Conservation (phyloP, 345 rosid genomes). For the Erysimum cheiranthoides region DNA sequence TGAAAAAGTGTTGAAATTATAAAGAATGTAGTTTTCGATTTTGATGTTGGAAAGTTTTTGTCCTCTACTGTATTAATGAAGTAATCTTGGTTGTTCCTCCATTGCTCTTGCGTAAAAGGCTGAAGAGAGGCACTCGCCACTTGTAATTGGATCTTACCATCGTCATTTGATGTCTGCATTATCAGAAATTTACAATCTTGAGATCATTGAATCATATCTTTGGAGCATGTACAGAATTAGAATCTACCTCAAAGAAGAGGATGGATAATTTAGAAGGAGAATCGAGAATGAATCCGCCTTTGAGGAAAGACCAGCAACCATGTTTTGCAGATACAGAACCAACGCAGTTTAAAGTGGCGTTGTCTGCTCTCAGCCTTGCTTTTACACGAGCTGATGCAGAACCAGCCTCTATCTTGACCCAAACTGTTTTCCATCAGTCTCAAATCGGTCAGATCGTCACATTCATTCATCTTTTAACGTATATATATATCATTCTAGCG, state of each 20-base stretch:
- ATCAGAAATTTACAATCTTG: background rate
- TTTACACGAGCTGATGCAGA: constrained; percentile 54
- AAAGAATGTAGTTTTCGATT: background rate
- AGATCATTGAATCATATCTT: background rate
- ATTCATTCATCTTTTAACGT: background rate
- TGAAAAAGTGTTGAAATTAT: constrained; percentile 25
- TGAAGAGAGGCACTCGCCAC: constrained; percentile 65
- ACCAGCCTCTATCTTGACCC: constrained; percentile 71
- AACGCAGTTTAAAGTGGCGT: constrained; percentile 50
- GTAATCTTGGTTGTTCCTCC: constrained; percentile 70
- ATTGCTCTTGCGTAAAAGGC: constrained; percentile 72
- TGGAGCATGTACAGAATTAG: background rate
- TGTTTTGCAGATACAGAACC: constrained; percentile 68
- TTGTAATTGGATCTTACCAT: constrained; percentile 45
- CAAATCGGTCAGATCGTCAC: background rate
- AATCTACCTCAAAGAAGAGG: constrained; percentile 60
- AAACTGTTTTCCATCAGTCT: constrained; percentile 28
- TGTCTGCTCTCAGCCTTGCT: constrained; percentile 69
- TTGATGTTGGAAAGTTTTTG: background rate
- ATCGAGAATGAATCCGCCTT: constrained; percentile 78
- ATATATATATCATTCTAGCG: background rate
- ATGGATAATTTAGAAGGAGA: constrained; percentile 56
- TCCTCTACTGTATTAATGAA: constrained; percentile 56
- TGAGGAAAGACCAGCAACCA: constrained; percentile 97
- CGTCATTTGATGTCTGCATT: constrained; percentile 51